Percentiles rank a stretch among this genome's conserved stretches.
These are phyloP conservation scores for Sporothrix phasma DNA, from an alignment of 2,329 filamentous ascomycete species.

Conservation along the genomic window DNA sequence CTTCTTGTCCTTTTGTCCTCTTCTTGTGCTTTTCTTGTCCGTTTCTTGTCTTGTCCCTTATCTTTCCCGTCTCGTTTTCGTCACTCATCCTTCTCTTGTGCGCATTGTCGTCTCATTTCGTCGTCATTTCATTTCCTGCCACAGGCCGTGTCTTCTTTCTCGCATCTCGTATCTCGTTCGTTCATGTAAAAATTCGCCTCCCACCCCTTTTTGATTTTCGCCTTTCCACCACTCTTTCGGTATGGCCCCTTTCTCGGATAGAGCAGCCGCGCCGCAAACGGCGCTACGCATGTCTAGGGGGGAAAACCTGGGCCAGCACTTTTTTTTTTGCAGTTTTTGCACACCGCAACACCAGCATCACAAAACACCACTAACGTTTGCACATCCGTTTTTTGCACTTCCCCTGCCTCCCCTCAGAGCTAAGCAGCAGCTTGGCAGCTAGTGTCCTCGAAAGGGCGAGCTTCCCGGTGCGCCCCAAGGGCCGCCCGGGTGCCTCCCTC, in stretches of 20 bases:
- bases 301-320: background rate
- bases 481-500: background rate
- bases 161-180: background rate
- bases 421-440: constrained; percentile 3
- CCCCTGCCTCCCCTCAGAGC: background rate
- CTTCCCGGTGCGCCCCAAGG: background rate
- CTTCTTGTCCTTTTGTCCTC: background rate
- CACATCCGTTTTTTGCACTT: background rate
- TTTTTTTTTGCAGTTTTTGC: background rate
- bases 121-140: background rate
- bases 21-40: background rate
- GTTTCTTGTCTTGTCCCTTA: too few relatives aligned
- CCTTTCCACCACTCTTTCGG: background rate
- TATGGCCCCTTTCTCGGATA: background rate
- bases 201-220: constrained; percentile 1
- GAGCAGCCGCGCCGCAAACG: background rate
- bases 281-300: background rate
- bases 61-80: background rate
- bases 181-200: constrained; percentile 5
- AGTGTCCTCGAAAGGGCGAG: constrained; percentile 1
- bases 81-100: background rate
- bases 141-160: background rate
- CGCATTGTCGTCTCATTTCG: background rate
- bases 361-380: background rate
- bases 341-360: background rate